A percentile compares a stretch with the other conserved stretches of the same genome.
These are phyloP conservation scores for Zygosaccharomyces siamensis DNA, from an alignment of 805 yeast species.

Conservation along the genomic window DNA sequence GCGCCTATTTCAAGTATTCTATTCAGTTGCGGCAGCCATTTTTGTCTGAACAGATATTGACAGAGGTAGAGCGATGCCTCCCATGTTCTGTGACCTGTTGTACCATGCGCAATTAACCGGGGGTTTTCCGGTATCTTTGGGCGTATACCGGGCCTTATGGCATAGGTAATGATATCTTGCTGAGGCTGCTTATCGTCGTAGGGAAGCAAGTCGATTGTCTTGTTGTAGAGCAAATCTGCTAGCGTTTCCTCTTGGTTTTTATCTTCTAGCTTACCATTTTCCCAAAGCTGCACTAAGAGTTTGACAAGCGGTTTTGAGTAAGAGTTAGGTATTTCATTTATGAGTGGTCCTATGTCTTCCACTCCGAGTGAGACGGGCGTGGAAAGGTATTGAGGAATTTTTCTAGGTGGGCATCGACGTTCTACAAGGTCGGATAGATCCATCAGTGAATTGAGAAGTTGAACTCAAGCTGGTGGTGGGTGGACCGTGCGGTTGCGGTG, in stretches of 20 bases:
- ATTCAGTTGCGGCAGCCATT: constrained; percentile 5
- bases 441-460: not conserved
- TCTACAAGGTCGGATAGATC: constrained; percentile 4
- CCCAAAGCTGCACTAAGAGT: constrained; percentile 2
- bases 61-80: constrained; percentile 76
- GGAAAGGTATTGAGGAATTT: constrained; percentile 1
- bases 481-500: not conserved
- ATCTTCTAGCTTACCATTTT: not conserved
- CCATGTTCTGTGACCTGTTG: constrained; percentile 92
- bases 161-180: constrained; percentile 34
- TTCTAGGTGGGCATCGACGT: constrained; percentile 4
- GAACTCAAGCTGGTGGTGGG: too few relatives aligned
- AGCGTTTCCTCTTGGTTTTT: constrained; percentile 14
- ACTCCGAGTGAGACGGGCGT: not conserved
- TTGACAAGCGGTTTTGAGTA: constrained; percentile 1
- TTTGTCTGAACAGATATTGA: constrained; percentile 39
- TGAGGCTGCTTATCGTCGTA: constrained; percentile 20
- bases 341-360: not conserved
- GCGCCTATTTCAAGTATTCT: constrained; percentile 70
- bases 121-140: constrained; percentile 56
- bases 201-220: constrained; percentile 29
- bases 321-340: not conserved
- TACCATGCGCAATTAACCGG: constrained; percentile 61
- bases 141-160: constrained; percentile 13
- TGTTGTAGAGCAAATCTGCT: constrained; percentile 32